phyloP scores from a whole-genome alignment of 306 rosid genomes.

The Acacia crassicarpa region DNA sequence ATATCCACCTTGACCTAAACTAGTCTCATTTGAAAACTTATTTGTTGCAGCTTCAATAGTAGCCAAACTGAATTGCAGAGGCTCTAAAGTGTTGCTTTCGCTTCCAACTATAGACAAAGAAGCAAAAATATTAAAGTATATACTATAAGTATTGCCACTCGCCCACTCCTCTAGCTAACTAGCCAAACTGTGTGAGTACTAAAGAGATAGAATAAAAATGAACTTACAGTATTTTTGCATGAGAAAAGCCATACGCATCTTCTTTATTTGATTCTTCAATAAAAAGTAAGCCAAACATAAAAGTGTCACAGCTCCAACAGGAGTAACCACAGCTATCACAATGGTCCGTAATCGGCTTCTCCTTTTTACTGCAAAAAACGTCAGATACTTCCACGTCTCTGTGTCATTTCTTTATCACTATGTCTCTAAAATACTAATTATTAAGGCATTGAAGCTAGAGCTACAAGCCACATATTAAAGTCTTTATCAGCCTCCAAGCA shows the following conservation, averaged over 20 bases:
- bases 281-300: not conserved
- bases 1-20: conserved; percentile 44
- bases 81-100: conserved; percentile 17
- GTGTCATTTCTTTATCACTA: not conserved
- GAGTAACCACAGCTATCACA: not conserved
- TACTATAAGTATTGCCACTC: not conserved
- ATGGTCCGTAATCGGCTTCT: not conserved
- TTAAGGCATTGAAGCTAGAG: not conserved
- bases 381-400: not conserved
- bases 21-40: conserved; percentile 24
- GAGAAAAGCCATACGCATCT: not conserved
- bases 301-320: not conserved
- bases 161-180: not conserved
- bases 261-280: not conserved
- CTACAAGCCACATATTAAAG: not conserved
- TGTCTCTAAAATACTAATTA: not conserved
- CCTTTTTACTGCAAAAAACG: not conserved
- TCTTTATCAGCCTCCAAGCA: not conserved
- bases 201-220: not conserved
- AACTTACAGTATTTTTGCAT: not conserved
- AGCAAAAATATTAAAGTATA: not conserved
- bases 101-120: not conserved
- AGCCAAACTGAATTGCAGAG: conserved; percentile 23
- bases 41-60: conserved; percentile 34
- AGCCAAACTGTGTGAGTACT: not conserved